Conservation (phyloP, 2,329 filamentous ascomycete species). For the Aspergillus jensenii region DNA sequence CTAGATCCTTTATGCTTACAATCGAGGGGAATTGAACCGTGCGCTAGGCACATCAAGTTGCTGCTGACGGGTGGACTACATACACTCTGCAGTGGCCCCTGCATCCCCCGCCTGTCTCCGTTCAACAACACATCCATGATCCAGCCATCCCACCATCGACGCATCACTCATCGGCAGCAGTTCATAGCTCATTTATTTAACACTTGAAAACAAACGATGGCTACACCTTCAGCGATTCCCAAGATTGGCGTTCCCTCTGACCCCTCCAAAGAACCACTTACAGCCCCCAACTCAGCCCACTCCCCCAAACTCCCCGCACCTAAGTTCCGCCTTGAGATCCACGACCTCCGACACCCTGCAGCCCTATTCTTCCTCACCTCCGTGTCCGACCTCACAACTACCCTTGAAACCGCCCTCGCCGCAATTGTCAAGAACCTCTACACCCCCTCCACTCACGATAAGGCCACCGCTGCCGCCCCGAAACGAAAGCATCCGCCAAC, state of each 20-base stretch:
- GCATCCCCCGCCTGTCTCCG: background rate
- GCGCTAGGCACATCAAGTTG: background rate
- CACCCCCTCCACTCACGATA: slow-evolving; percentile 22
- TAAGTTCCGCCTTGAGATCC: slow-evolving; percentile 37
- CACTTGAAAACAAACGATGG: slow-evolving; percentile 6
- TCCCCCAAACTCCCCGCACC: slow-evolving; percentile 24
- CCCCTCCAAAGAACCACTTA: background rate
- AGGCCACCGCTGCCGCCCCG: slow-evolving; percentile 4
- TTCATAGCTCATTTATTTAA: background rate
- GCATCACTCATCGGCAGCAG: background rate
- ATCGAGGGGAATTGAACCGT: background rate
- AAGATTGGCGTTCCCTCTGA: slow-evolving; percentile 6
- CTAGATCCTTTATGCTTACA: background rate
- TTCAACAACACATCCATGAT: background rate
- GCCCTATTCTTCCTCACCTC: slow-evolving; percentile 61
- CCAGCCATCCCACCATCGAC: background rate
- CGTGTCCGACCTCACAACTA: slow-evolving; percentile 59
- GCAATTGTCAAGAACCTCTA: slow-evolving; percentile 76
- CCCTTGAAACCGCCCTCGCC: slow-evolving; percentile 63
- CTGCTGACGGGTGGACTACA: too few species aligned
- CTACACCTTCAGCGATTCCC: slow-evolving; percentile 20
- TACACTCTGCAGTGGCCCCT: background rate
- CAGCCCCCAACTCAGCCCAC: background rate
- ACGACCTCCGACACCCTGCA: slow-evolving; percentile 49
- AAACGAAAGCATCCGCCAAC: slow-evolving; percentile 5